Conservation (phyloP, 805 yeast species). For the Candida glaebosa region DNA sequence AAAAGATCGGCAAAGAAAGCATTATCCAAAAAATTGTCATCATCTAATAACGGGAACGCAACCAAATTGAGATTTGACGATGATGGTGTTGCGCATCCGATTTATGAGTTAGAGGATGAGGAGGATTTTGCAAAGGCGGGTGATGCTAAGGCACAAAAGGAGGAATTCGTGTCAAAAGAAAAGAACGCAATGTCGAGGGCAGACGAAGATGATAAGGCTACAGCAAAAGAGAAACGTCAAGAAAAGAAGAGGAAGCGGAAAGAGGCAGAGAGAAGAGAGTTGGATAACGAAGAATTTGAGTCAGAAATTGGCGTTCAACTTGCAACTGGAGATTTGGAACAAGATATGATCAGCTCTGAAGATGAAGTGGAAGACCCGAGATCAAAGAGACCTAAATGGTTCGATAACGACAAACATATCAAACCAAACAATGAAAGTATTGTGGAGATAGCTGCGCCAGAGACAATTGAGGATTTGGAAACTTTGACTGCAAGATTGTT, state of each 20-base stretch:
- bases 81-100: slow-evolving; percentile 87
- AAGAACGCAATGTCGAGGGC: slow-evolving; percentile 62
- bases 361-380: slow-evolving; percentile 31
- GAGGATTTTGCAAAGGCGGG: slow-evolving; percentile 78
- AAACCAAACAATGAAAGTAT: slow-evolving; percentile 29
- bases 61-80: slow-evolving; percentile 87
- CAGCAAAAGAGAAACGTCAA: slow-evolving; percentile 71
- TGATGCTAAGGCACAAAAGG: slow-evolving; percentile 65
- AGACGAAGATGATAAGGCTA: slow-evolving; percentile 73
- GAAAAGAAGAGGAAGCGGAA: slow-evolving; percentile 89
- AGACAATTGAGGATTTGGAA: slow-evolving; percentile 90
- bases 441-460: slow-evolving; percentile 82
- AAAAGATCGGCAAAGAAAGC: slow-evolving; percentile 85
- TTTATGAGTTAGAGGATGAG: slow-evolving; percentile 88
- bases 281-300: slow-evolving; percentile 39
- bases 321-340: slow-evolving; percentile 40
- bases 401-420: slow-evolving; percentile 22
- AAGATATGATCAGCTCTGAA: slow-evolving; percentile 39
- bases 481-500: slow-evolving; percentile 65
- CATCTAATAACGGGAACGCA: slow-evolving; percentile 61
- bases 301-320: slow-evolving; percentile 28
- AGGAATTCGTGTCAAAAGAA: slow-evolving; percentile 64
- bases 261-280: slow-evolving; percentile 62
- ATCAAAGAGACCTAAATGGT: slow-evolving; percentile 48
- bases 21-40: slow-evolving; percentile 73